Evolutionary conservation across 1,284 basidiomycete genomes (phyloP).

Genomic region (Leccinum pachyderme): DNA sequence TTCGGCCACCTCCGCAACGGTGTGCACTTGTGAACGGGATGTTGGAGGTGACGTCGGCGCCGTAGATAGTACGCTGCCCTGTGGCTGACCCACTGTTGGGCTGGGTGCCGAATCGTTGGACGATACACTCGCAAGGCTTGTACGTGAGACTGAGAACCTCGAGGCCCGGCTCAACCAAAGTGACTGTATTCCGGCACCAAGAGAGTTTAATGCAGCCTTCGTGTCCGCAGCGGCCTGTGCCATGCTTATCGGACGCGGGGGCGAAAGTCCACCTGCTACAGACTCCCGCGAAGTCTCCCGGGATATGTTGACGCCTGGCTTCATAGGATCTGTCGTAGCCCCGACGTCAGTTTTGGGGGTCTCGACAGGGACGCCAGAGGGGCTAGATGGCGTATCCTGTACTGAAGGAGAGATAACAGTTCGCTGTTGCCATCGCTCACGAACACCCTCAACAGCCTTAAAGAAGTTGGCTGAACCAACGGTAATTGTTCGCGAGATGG

Average conservation of each 20-base stretch:
- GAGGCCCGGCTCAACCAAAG: slow-evolving; percentile 47
- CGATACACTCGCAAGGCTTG: slow-evolving; percentile 23
- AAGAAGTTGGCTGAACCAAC: slow-evolving; percentile 81
- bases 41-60: slow-evolving; percentile 18
- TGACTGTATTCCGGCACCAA: slow-evolving; percentile 63
- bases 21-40: slow-evolving; percentile 19
- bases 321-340: slow-evolving; percentile 25
- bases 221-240: slow-evolving; percentile 35
- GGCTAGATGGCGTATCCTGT: slow-evolving; percentile 23
- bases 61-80: slow-evolving; percentile 1
- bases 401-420: slow-evolving; percentile 37
- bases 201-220: slow-evolving; percentile 41
- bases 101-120: slow-evolving; percentile 24
- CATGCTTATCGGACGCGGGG: slow-evolving; percentile 32
- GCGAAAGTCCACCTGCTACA: slow-evolving; percentile 20
- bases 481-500: slow-evolving; percentile 71
- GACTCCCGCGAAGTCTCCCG: slow-evolving; percentile 32
- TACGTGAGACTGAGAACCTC: slow-evolving; percentile 37
- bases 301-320: slow-evolving; percentile 26
- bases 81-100: slow-evolving; percentile 9
- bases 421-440: slow-evolving; percentile 66
- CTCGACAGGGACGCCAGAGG: slow-evolving; percentile 42
- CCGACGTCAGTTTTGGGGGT: slow-evolving; percentile 47
- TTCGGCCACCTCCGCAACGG: slow-evolving; percentile 27
- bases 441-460: slow-evolving; percentile 83